Conservation (phyloP, 495 filamentous ascomycete species). For the Penicillium tannophilum region DNA sequence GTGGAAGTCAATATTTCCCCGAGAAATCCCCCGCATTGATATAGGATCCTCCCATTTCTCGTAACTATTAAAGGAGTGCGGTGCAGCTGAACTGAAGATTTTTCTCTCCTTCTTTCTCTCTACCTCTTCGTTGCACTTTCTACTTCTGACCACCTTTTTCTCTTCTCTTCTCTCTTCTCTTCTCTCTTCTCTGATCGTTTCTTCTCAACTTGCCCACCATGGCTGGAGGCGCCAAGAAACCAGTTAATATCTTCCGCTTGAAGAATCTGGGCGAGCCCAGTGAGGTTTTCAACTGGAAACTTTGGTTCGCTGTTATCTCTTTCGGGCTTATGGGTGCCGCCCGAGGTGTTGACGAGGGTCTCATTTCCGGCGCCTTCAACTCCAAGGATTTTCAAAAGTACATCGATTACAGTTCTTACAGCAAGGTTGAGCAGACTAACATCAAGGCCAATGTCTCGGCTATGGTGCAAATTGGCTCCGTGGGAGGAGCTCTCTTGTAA, state of each 20-base stretch:
- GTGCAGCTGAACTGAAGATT: too few relatives aligned
- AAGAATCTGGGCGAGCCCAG: conserved; percentile 56
- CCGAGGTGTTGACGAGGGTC: conserved; percentile 66
- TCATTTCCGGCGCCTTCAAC: conserved; percentile 68
- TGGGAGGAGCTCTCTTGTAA: conserved; percentile 63
- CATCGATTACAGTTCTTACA: conserved; percentile 59
- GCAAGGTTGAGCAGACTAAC: conserved; percentile 53
- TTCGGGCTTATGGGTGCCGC: conserved; percentile 73
- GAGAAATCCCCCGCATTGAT: conserved; percentile 5
- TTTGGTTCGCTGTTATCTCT: conserved; percentile 67
- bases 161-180: too few relatives aligned
- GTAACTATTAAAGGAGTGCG: conserved; percentile 14
- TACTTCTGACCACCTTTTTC: background rate
- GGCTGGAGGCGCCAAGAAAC: conserved; percentile 65
- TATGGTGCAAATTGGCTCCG: conserved; percentile 72
- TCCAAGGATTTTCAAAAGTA: conserved; percentile 61
- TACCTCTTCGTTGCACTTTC: too few relatives aligned
- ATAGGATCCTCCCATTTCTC: background rate
- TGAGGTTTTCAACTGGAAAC: conserved; percentile 62
- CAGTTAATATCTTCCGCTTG: conserved; percentile 67
- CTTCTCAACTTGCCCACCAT: conserved; percentile 35
- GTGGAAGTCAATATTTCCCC: background rate
- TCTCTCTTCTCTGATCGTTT: background rate
- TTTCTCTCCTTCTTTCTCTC: background rate
- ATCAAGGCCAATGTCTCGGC: conserved; percentile 70